Base-by-base conservation (phyloP, 2,329 filamentous ascomycete genomes). In the Dactylellina drechsleri region DNA sequence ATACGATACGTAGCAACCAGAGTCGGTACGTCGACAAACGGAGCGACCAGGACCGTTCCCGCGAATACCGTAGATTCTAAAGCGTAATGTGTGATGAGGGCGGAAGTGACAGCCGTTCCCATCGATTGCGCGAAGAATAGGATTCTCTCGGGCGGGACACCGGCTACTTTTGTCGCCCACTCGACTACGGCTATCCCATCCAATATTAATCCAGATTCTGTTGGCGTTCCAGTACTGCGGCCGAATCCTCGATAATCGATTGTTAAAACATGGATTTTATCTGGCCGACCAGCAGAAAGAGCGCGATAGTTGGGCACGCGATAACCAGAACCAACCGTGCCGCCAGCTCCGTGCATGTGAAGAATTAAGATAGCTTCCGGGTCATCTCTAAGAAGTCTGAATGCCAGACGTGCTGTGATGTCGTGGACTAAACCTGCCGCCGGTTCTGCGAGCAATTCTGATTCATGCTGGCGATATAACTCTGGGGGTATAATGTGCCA, bases 241-340 rank as follows among this genome's bases (percentile, higher is more conserved):
- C 88, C 88, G 77, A 87, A 90, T 0, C 88, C 87, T 4, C 87
- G 84, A 77, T 89, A 90, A 80, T 90, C 88, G 62, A 90, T 84
- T 1, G 86, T 83, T 7, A 90, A 78, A 43, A 86, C 83, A 77
- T 90, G 87, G 1, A 87, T 86, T 45, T 85, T 86, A 18, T 82
- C 78, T 0, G 86, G 84, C 0, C 84, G 81, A 0, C 81, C 83
- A 5, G 84, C 85, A n/a, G 82, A 85, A 49, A 88, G 81, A 12
- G 84, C 85, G 1, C 87, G 84, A 79, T 89, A 89, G 78, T 84
- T 87, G 2, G 84, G 83, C 0, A 85, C 84, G 6, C 87, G 81
- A 79, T 84, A 86, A 0, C 86, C 85, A 1, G 85, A 88, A 0
- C 83, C 87, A 5, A 89, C 80, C 0, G 86, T 88, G 0, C 87